A percentile compares a stretch with the other conserved stretches of the same genome.
These are phyloP conservation scores for Gypsophila paniculata DNA, from an alignment of 179 eudicot species.

Conservation along the genomic window DNA sequence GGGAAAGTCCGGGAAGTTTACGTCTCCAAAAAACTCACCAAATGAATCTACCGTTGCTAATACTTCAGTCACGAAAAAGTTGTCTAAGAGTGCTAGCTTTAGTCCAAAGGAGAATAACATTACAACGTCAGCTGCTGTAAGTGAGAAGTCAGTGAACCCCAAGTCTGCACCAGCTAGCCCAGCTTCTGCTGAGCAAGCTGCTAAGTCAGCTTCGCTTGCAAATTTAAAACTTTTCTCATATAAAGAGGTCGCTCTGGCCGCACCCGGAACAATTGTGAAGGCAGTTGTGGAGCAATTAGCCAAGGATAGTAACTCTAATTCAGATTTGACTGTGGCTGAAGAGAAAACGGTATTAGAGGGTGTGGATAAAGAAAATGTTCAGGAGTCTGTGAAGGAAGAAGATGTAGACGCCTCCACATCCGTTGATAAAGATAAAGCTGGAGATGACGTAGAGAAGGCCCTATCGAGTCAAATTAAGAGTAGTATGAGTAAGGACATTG, in stretches of 20 bases:
- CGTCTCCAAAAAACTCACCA: constrained; percentile 51
- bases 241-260: constrained; percentile 94
- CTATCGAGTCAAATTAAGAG: constrained; percentile 15
- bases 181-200: constrained; percentile 44
- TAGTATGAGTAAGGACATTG: constrained; percentile 10
- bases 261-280: constrained; percentile 85
- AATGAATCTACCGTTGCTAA: constrained; percentile 47
- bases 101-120: constrained; percentile 47
- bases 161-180: constrained; percentile 70
- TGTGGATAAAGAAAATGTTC: constrained; percentile 25
- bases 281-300: constrained; percentile 60
- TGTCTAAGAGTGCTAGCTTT: constrained; percentile 57
- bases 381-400: constrained; percentile 35
- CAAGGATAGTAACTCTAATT: constrained; percentile 32
- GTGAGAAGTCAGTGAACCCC: constrained; percentile 38
- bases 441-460: constrained; percentile 27
- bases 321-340: constrained; percentile 30
- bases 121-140: constrained; percentile 28
- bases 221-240: constrained; percentile 74
- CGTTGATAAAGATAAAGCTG: constrained; percentile 27
- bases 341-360: constrained; percentile 22
- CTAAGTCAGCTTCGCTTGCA: constrained; percentile 43
- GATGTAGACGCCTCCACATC: constrained; percentile 25
- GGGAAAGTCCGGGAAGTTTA: constrained; percentile 45
- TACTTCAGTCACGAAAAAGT: constrained; percentile 46